Percentiles rank a stretch among this genome's conserved stretches.
These are phyloP conservation scores for Peronospora belbahrii DNA, from an alignment of 352 stramenopile species.

Conservation along the genomic window DNA sequence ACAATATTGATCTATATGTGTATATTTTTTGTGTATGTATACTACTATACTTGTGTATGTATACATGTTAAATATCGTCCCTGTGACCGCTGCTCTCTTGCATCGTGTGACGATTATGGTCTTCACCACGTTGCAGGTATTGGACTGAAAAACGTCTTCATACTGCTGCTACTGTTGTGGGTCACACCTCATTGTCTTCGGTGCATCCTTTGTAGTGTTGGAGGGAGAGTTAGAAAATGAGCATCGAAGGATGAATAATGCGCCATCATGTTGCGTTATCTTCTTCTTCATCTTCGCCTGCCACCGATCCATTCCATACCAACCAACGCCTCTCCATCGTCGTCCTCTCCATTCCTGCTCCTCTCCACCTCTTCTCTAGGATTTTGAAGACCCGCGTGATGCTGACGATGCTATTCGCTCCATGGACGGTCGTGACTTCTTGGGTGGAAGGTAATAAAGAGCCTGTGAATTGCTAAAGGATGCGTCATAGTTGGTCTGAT, in stretches of 20 bases:
- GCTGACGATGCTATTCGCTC: constrained; percentile 81
- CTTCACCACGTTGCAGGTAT: neutral
- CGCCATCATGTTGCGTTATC: constrained; percentile 37
- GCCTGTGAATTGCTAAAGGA: neutral
- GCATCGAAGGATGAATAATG: constrained; percentile 1
- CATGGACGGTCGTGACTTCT: constrained; percentile 82
- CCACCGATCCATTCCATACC: constrained; percentile 19
- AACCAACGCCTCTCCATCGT: constrained; percentile 47
- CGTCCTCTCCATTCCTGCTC: constrained; percentile 40
- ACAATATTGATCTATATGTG: constrained; percentile 10
- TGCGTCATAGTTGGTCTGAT: neutral
- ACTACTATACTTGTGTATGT: constrained; percentile 14
- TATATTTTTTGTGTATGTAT: constrained; percentile 13
- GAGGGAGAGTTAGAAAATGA: constrained; percentile 20
- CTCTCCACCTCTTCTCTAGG: constrained; percentile 60
- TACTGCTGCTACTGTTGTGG: constrained; percentile 1
- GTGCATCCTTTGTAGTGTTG: constrained; percentile 7
- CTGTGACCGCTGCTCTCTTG: neutral
- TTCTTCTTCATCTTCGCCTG: constrained; percentile 15
- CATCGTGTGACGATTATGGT: constrained; percentile 6
- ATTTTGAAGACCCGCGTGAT: constrained; percentile 85
- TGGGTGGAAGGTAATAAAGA: constrained; percentile 69
- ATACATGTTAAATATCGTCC: constrained; percentile 9
- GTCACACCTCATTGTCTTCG: neutral
- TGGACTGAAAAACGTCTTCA: neutral